Evolutionary conservation across 768 basidiomycete genomes (phyloP).

Genomic region (Clathrus columnatus): DNA sequence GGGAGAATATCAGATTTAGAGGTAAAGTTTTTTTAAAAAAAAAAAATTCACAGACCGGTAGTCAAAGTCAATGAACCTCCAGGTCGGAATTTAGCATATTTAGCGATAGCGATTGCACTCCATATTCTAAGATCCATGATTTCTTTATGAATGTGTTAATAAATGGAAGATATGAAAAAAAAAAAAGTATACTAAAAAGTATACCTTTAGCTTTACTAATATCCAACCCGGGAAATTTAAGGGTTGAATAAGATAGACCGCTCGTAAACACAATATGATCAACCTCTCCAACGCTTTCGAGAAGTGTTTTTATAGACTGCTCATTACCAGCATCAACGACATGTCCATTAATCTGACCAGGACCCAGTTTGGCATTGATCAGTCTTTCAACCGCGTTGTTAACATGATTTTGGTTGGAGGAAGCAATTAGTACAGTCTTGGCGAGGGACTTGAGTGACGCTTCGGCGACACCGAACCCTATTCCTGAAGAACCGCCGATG

Average conservation of each 20-base stretch:
- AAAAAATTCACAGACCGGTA: slow-evolving; percentile 2
- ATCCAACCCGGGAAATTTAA: too few relatives aligned
- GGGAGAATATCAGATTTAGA: not conserved
- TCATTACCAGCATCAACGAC: not conserved
- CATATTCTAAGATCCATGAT: slow-evolving; percentile 13
- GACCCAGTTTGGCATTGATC: not conserved
- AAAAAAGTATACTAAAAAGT: too few relatives aligned
- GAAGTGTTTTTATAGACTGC: not conserved
- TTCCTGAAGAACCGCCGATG: not conserved
- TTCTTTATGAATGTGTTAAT: not conserved
- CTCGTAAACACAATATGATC: not conserved
- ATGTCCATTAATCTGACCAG: not conserved
- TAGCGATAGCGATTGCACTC: slow-evolving; percentile 9
- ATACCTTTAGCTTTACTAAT: too few relatives aligned
- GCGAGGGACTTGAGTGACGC: not conserved
- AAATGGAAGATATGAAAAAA: too few relatives aligned
- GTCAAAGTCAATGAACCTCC: slow-evolving; percentile 13
- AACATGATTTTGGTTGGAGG: not conserved
- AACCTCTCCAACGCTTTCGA: not conserved
- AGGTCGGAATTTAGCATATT: slow-evolving; percentile 8
- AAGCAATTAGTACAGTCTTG: not conserved
- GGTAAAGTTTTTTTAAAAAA: too few relatives aligned
- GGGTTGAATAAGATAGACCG: not conserved
- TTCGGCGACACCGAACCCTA: not conserved
- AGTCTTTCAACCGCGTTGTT: not conserved